Conservation (phyloP, 2,329 filamentous ascomycete genomes). For the Alternaria tenuissima region DNA sequence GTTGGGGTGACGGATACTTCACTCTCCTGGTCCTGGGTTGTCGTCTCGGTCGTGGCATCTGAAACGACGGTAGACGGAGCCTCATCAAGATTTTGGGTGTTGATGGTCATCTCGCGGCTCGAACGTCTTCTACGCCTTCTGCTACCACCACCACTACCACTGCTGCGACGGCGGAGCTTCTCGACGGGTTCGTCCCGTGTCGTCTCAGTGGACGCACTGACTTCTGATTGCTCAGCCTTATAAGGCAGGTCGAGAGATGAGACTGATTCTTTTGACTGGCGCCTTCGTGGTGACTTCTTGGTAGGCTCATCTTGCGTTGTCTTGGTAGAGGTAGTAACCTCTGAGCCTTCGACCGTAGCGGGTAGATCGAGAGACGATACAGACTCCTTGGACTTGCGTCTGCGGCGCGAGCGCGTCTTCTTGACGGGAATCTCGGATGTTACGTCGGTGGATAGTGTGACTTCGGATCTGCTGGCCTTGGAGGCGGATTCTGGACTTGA, state of each 20-base stretch:
- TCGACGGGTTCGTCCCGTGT: conserved; percentile 28
- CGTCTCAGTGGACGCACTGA: conserved; percentile 34
- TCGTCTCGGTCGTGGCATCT: conserved; percentile 28
- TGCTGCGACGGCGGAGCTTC: conserved; percentile 31
- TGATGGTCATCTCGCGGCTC: conserved; percentile 39
- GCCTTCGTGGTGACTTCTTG: conserved; percentile 44
- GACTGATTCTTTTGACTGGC: conserved; percentile 40
- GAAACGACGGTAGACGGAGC: conserved; percentile 31
- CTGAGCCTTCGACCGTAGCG: conserved; percentile 34
- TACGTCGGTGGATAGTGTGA: conserved; percentile 35
- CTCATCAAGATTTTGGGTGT: conserved; percentile 34
- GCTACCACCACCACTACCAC: conserved; percentile 26
- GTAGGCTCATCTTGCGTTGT: conserved; percentile 27
- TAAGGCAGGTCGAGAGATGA: conserved; percentile 36
- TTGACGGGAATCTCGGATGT: conserved; percentile 26
- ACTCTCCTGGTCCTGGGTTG: conserved; percentile 23
- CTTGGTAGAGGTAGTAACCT: conserved; percentile 34
- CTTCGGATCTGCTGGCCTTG: conserved; percentile 38
- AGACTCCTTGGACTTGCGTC: conserved; percentile 41
- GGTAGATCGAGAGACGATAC: conserved; percentile 37
- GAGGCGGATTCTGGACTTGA: conserved; percentile 39
- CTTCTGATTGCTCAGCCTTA: conserved; percentile 37
- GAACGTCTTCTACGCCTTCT: conserved; percentile 39
- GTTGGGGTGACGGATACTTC: conserved; percentile 39
- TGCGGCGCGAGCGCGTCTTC: conserved; percentile 45